Percentiles rank a stretch among this genome's conserved stretches.
Conservation (phyloP, 2,329 filamentous ascomycete genomes). For the Spiromastix sp. region DNA sequence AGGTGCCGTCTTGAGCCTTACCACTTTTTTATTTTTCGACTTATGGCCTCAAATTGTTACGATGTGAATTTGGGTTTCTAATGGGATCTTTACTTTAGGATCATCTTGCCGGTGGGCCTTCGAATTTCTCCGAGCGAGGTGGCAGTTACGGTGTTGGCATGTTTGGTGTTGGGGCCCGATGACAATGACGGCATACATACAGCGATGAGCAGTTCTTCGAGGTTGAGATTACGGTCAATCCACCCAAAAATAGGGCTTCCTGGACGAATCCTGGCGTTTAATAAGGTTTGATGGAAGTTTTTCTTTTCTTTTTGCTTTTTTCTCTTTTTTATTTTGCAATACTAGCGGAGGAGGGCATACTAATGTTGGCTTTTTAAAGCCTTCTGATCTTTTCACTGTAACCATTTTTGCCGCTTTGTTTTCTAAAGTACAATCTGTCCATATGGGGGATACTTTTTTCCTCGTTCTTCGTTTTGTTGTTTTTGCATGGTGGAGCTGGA, state of each 20-base stretch:
- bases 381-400: conserved; percentile 9
- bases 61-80: too few species aligned
- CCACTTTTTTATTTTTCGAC: too few species aligned
- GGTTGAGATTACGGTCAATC: conserved; percentile 10
- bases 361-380: conserved; percentile 3
- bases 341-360: too few species aligned
- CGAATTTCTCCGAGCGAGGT: conserved; percentile 28
- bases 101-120: conserved; percentile 30
- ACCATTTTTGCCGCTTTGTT: conserved; percentile 15
- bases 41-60: too few species aligned
- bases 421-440: conserved; percentile 9
- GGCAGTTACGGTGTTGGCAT: conserved; percentile 35
- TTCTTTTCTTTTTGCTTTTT: conserved; percentile 11
- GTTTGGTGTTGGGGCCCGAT: conserved; percentile 36
- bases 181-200: conserved; percentile 13
- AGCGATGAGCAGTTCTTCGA: conserved; percentile 10
- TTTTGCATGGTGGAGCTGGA: conserved; percentile 31
- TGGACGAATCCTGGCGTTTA: conserved; percentile 6
- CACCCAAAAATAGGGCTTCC: conserved; percentile 1
- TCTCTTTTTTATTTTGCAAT: conserved; percentile 11
- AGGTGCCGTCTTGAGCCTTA: too few species aligned
- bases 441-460: conserved; percentile 7
- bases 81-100: conserved; percentile 24
- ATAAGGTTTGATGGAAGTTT: conserved; percentile 5
- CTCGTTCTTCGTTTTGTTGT: conserved; percentile 4